Conservation (phyloP, 305 asterid species). For the Caryopteris hybrid region DNA sequence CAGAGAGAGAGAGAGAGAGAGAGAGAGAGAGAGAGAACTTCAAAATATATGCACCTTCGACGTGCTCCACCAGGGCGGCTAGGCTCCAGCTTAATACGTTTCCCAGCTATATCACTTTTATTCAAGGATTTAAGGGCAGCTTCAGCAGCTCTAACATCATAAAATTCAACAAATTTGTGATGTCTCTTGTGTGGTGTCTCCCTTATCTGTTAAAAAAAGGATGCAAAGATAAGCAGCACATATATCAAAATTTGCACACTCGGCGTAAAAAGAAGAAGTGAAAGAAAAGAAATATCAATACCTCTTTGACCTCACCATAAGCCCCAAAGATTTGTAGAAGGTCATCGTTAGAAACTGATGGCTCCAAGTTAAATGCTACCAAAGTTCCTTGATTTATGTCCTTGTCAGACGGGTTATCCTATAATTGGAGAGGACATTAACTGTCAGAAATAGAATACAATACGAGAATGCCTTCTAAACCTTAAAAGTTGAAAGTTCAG, state of each 20-base stretch:
- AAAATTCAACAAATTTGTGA: slow-evolving; percentile 70
- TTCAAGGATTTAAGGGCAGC: slow-evolving; percentile 61
- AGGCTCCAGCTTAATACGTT: slow-evolving; percentile 72
- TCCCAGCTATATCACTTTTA: slow-evolving; percentile 71
- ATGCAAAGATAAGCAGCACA: slow-evolving; percentile 1
- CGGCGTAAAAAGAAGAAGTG: neutral
- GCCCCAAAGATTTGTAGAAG: slow-evolving; percentile 61
- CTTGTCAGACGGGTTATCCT: slow-evolving; percentile 79
- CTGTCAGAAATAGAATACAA: neutral
- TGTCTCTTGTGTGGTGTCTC: slow-evolving; percentile 74
- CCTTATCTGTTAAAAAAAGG: slow-evolving; percentile 44
- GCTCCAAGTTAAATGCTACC: slow-evolving; percentile 68
- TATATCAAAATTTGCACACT: neutral
- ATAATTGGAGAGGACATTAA: slow-evolving; percentile 6
- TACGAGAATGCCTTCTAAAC: neutral
- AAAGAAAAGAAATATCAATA: slow-evolving; percentile 10
- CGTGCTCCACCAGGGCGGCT: slow-evolving; percentile 83
- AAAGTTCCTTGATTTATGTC: slow-evolving; percentile 79
- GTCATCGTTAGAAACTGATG: slow-evolving; percentile 60
- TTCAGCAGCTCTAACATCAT: slow-evolving; percentile 72
- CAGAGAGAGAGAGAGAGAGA: no score
- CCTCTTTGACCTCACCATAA: slow-evolving; percentile 88
- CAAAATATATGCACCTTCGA: slow-evolving; percentile 45
- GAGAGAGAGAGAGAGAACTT: neutral
- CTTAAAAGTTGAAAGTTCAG: neutral